A percentile compares a stretch with the other conserved stretches of the same genome.
Evolutionary conservation across 2,329 filamentous ascomycete species (phyloP).

Genomic region (Parascedosporium putredinis): DNA sequence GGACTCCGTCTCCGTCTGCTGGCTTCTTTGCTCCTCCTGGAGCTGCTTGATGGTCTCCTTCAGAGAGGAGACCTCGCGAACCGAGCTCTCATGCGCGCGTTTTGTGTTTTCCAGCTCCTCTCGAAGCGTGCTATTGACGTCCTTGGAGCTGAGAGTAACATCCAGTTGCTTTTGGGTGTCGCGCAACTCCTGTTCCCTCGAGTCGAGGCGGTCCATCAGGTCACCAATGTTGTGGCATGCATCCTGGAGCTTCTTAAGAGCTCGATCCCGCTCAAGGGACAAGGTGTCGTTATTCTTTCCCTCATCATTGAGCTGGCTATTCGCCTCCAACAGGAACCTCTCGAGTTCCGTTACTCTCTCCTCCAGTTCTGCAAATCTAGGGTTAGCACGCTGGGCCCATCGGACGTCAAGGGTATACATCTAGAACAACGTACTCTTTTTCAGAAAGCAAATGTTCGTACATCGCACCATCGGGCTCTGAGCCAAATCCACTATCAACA

Average conservation of each 20-base stretch:
- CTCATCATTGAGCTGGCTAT: constrained; percentile 49
- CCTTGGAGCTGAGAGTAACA: constrained; percentile 27
- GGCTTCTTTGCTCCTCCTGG: constrained; percentile 23
- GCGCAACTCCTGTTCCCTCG: constrained; percentile 30
- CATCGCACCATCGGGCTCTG: constrained; percentile 30
- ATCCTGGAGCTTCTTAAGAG: constrained; percentile 50
- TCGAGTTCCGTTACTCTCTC: constrained; percentile 50
- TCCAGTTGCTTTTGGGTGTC: constrained; percentile 31
- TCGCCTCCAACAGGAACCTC: constrained; percentile 49
- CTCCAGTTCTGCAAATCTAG: constrained; percentile 40
- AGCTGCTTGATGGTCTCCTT: constrained; percentile 28
- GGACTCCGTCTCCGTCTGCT: constrained; percentile 29
- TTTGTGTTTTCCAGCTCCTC: constrained; percentile 31
- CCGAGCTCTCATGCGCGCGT: constrained; percentile 21
- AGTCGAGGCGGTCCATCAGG: constrained; percentile 30
- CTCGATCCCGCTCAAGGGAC: constrained; percentile 53
- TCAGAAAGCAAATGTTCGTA: constrained; percentile 36
- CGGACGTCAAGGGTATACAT: neutral
- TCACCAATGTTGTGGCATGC: constrained; percentile 49
- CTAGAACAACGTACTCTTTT: constrained; percentile 37
- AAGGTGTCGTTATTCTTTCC: constrained; percentile 55
- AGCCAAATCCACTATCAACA: constrained; percentile 29
- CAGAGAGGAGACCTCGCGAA: constrained; percentile 31
- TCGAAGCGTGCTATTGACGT: constrained; percentile 27
- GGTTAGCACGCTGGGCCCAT: neutral